Base-by-base conservation (phyloP, 257 asterid genomes). In the Nicotiana benthamiana region DNA sequence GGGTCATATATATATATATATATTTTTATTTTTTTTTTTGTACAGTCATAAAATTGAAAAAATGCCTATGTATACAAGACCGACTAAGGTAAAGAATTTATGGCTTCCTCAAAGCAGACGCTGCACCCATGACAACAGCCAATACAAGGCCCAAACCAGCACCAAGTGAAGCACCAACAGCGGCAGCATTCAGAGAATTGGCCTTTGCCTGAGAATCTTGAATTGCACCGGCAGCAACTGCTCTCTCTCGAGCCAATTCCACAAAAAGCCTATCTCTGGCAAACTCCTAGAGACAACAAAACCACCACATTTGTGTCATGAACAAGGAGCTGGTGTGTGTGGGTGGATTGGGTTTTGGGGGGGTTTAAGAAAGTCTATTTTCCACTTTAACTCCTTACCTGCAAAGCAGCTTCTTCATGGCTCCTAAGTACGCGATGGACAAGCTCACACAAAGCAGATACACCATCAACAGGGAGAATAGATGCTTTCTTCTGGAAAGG, bases 61-160 rank as follows among this genome's bases (percentile, higher is more conserved):
- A 79, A 61, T 46, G 64, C 40, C 64, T 16, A 63, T 20, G 46
- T 79, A 79, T 79, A 40, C 82, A 79, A 51, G 43, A 61, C 74
- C 10, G 5, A 60, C 8, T 24, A 70, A 40, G 57, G 52, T 6
- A 52, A 53, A 59, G 28, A 30, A 32, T 9, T 91, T 92, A 93
- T 18, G 99, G 99, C 87, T 96, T 96, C 88, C 99, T 90, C 88
- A 90, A 84, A 82, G 98, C 95, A 0, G 99, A 96, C 81, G 97
- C 99, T 48, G 99, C 99, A 80, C 97, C 98, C 97, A 94, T 89
- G 54, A 94, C 99, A 16, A 96, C 96, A 1, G 99, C 99, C 86
- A 96, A 84, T 46, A 94, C 79, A 83, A 96, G 85, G 75, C 99
- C 99, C 6, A 96, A 91, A 83, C 97, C 99, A 3, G 99, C 99